Base-by-base conservation (phyloP, 805 yeast species). In the Yarrowia porcina region DNA sequence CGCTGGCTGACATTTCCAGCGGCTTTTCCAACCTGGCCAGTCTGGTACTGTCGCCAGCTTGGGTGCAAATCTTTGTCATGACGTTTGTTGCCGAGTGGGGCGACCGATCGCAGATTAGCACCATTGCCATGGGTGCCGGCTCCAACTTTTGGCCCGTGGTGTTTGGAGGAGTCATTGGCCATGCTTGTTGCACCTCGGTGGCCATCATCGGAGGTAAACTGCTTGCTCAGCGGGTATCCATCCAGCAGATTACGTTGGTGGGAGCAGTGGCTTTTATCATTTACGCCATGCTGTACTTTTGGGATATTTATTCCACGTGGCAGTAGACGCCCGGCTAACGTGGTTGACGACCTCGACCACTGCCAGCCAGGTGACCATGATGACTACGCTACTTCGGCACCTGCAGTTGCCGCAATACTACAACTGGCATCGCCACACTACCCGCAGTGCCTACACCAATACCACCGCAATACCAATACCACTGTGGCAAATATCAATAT, bases 41-140 rank as follows among this genome's bases (percentile, higher is more conserved):
- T 2, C 82, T 84, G 63, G 75, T 90, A 4, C 77, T 93, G 63
- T 88, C 96, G 3, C 98, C 99, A 3, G 77, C 86, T 10, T 94
- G 96, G 92, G 87, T 91, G 67, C 97, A 93, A 78, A 93, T 93
- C 4, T 94, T 94, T 72, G 84, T 85, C 61, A 93, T 94, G 98
- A 90, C 97, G 4, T 94, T 94, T 74, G 77, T 94, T 56, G 99
- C 97, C 65, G 99, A 94, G 77, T 91, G 98, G 96, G 99, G 99
- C 59, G 99, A 94, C 75, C 85, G 99, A 70, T 91, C 97, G 12
- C 99, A 94, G 77, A 90, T 94, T 63, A 97, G 97, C 45, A 94
- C 97, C 33, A 91, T 94, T 70, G 98, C 98, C 41, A 88, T 94
- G 96, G 97, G 98, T 61, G 97, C 99, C 0, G 97, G 97, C 39